Evolutionary conservation across 768 basidiomycete species (phyloP).

Genomic region (Amanita fuliginea): DNA sequence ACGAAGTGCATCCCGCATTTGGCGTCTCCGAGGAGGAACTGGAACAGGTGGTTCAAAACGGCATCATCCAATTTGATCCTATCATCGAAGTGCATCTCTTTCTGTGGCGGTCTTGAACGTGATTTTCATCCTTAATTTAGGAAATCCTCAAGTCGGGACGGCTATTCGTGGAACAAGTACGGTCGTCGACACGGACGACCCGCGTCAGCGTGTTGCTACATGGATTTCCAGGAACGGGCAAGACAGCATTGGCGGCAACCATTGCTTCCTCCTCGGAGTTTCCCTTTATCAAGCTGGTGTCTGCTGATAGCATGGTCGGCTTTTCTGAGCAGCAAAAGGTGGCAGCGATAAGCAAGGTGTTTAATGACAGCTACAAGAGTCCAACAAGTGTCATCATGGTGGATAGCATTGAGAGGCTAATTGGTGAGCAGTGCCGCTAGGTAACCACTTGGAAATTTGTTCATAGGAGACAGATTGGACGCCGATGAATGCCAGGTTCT

Average conservation of each 20-base stretch:
- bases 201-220: constrained; percentile 86
- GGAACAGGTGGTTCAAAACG: constrained; percentile 86
- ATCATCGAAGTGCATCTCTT: constrained; percentile 60
- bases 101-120: background rate
- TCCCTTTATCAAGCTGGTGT: constrained; percentile 96
- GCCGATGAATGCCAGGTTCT: constrained; percentile 93
- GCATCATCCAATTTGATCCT: constrained; percentile 81
- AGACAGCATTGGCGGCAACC: constrained; percentile 89
- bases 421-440: constrained; percentile 45
- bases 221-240: constrained; percentile 85
- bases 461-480: constrained; percentile 66
- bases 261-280: constrained; percentile 91
- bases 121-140: constrained; percentile 27
- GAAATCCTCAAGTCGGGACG: constrained; percentile 78
- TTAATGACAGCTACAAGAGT: constrained; percentile 94
- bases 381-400: constrained; percentile 93
- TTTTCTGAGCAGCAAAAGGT: constrained; percentile 91
- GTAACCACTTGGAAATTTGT: background rate
- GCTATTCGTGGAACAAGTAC: constrained; percentile 90
- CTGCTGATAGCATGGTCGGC: constrained; percentile 95
- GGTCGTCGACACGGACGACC: constrained; percentile 80
- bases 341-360: constrained; percentile 81
- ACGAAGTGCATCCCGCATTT: constrained; percentile 93
- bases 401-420: constrained; percentile 85
- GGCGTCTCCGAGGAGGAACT: constrained; percentile 98